Percentiles rank a stretch among this genome's conserved stretches.
Conservation (phyloP, 176 grass and related monocot species). For the Juncus inflexus region DNA sequence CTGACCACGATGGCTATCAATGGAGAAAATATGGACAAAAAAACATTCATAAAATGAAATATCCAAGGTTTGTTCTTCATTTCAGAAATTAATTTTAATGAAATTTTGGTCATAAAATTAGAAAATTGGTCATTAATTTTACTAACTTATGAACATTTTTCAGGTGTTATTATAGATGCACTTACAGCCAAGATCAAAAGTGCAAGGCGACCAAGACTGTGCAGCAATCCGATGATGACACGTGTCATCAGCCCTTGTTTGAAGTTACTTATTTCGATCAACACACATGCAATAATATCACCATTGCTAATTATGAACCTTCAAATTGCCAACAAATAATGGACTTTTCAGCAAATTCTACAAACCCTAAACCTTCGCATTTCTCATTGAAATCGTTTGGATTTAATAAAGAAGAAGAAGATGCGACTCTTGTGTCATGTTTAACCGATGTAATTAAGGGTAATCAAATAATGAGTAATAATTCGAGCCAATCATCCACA, state of each 20-base stretch:
- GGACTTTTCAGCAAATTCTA: conserved; percentile 21
- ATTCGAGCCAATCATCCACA: neutral
- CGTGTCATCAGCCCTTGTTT: conserved; percentile 11
- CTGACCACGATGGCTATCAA: conserved; percentile 13
- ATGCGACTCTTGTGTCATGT: conserved; percentile 1
- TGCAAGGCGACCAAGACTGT: conserved; percentile 28
- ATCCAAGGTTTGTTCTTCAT: conserved; percentile 21
- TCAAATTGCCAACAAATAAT: conserved; percentile 5
- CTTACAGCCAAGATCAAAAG: conserved; percentile 15
- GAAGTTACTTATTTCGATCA: conserved; percentile 26
- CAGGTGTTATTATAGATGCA: conserved; percentile 38
- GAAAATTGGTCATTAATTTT: too few species aligned
- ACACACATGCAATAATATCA: conserved; percentile 25
- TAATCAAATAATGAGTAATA: neutral
- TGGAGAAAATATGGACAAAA: conserved; percentile 33
- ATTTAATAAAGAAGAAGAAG: conserved; percentile 20
- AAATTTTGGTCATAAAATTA: neutral
- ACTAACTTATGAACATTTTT: neutral
- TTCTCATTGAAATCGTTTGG: too few species aligned
- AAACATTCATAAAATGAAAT: neutral
- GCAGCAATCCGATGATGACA: conserved; percentile 23
- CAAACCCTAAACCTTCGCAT: neutral
- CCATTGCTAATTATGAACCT: neutral
- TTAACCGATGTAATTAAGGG: conserved; percentile 8
- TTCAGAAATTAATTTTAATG: neutral